Evolutionary conservation across 78 protist species (phyloP).

Genomic region (Dictyostelium intermedium): DNA sequence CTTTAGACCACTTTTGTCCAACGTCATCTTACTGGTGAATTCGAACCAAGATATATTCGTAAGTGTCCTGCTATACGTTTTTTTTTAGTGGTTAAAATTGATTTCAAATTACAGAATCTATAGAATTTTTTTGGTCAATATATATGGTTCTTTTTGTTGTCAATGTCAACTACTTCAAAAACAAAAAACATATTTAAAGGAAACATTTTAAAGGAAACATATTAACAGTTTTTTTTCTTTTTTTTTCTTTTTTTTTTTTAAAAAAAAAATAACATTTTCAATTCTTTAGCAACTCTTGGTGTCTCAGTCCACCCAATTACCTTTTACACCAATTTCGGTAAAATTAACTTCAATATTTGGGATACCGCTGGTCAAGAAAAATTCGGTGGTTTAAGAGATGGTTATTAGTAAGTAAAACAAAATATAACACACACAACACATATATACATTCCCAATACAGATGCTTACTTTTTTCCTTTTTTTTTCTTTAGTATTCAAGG

Average conservation of each 20-base stretch:
- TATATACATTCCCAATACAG: background rate
- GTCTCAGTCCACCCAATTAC: constrained; percentile 95
- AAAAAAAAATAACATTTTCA: too few relatives aligned
- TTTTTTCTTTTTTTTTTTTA: background rate
- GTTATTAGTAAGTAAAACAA: constrained; percentile 92
- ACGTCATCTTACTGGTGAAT: constrained; percentile 99
- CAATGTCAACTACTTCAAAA: background rate
- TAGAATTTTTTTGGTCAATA: too few relatives aligned
- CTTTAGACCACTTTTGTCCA: constrained; percentile 99
- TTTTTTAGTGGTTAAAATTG: background rate
- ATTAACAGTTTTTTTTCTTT: background rate
- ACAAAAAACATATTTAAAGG: too few relatives aligned
- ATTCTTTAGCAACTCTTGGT: constrained; percentile 91
- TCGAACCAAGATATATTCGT: constrained; percentile 97
- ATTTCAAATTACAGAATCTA: background rate
- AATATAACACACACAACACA: background rate
- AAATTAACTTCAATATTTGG: constrained; percentile 97
- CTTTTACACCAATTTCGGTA: constrained; percentile 98
- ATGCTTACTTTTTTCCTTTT: background rate
- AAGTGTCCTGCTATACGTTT: constrained; percentile 24
- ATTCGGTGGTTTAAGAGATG: constrained; percentile 99
- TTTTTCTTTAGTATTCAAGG: constrained; percentile 85
- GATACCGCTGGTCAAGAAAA: constrained; percentile 99
- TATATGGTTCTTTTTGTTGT: too few relatives aligned
- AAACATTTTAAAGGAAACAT: too few relatives aligned